Conservation (phyloP, 805 yeast species). For the Clavispora fructus region DNA sequence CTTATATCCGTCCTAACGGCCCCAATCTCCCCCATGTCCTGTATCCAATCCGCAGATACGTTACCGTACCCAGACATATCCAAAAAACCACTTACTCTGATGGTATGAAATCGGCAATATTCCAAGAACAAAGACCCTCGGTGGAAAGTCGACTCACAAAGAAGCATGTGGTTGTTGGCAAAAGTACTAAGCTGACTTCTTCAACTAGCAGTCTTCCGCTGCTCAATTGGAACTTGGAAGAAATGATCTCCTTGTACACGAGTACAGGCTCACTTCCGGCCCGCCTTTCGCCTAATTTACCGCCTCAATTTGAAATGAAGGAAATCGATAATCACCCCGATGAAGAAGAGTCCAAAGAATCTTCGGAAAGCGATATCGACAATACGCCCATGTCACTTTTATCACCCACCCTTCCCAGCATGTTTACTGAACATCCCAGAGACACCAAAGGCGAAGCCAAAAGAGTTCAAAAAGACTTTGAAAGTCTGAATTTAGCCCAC, state of each 20-base stretch:
- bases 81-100: background rate
- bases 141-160: conserved; percentile 6
- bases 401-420: conserved; percentile 30
- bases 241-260: conserved; percentile 29
- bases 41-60: background rate
- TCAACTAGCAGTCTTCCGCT: background rate
- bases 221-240: conserved; percentile 34
- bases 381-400: conserved; percentile 25
- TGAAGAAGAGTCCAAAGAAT: conserved; percentile 4
- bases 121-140: conserved; percentile 10
- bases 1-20: too few species aligned
- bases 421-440: conserved; percentile 9
- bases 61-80: background rate
- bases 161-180: conserved; percentile 1
- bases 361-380: conserved; percentile 19
- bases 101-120: conserved; percentile 16
- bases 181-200: background rate
- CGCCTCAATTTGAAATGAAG: conserved; percentile 15
- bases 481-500: conserved; percentile 4
- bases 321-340: background rate
- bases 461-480: background rate
- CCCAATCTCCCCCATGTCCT: background rate
- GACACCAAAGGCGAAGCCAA: conserved; percentile 3
- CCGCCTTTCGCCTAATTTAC: conserved; percentile 36
- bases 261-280: conserved; percentile 32